These are phyloP conservation scores for Daucus carota DNA, from an alignment of 129 eudicot species.

Conservation along the genomic window DH1_v3.0 NC_030384.2:47085501-47086000, in stretches of 20 bases:
- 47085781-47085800: not conserved
- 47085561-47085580: too few species aligned
- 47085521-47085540: not conserved
- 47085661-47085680: not conserved
- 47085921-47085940: conserved; percentile 69
- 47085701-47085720: not conserved
- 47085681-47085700: not conserved
- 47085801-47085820: not conserved
- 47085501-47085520: too few species aligned
- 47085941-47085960: conserved; percentile 81
- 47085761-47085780: not conserved
- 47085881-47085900: conserved; percentile 19
- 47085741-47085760: not conserved
- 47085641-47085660: too few species aligned
- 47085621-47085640: not conserved
- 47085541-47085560: not conserved
- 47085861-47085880: conserved; percentile 12
- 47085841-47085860: conserved; percentile 34
- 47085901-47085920: conserved; percentile 24
- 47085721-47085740: not conserved
- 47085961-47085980: conserved; percentile 66
- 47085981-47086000: conserved; percentile 63
- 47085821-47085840: not conserved
- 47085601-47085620: not conserved
- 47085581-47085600: not conserved